These are phyloP conservation scores for Cercospora sp. DNA, from an alignment of 2,329 filamentous ascomycete species.

Conservation along the genomic window DNA sequence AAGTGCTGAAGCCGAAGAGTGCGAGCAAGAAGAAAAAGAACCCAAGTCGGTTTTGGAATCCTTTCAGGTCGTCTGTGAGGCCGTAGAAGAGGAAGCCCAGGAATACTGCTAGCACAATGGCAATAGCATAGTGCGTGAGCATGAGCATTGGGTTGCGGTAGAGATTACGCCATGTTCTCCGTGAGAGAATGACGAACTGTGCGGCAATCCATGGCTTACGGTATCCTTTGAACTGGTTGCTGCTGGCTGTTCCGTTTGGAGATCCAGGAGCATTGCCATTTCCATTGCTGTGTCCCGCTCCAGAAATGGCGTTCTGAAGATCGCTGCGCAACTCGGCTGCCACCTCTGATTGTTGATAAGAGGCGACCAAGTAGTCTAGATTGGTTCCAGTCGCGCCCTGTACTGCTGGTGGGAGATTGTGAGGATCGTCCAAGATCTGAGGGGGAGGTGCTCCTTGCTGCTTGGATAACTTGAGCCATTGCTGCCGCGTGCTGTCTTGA, in stretches of 20 bases:
- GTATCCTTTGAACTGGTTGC: slow-evolving; percentile 67
- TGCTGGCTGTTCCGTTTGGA: slow-evolving; percentile 52
- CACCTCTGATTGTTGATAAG: slow-evolving; percentile 77
- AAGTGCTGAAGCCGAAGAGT: slow-evolving; percentile 92
- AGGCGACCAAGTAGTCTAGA: slow-evolving; percentile 75
- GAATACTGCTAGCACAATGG: slow-evolving; percentile 89
- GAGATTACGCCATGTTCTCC: slow-evolving; percentile 92
- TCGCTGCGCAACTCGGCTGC: slow-evolving; percentile 73
- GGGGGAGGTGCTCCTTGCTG: slow-evolving; percentile 50
- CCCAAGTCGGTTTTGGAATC: slow-evolving; percentile 95
- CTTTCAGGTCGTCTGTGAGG: slow-evolving; percentile 90
- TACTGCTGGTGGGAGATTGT: slow-evolving; percentile 35
- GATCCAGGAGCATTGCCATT: slow-evolving; percentile 42
- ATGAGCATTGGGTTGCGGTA: slow-evolving; percentile 98
- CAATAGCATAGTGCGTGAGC: slow-evolving; percentile 97
- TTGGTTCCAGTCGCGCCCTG: slow-evolving; percentile 65
- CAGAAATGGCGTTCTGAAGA: slow-evolving; percentile 67
- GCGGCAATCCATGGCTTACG: slow-evolving; percentile 73
- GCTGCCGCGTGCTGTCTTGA: slow-evolving; percentile 50
- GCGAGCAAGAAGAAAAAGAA: slow-evolving; percentile 97
- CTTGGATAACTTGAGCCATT: slow-evolving; percentile 63
- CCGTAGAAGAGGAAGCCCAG: slow-evolving; percentile 96
- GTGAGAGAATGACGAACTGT: slow-evolving; percentile 87
- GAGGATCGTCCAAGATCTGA: slow-evolving; percentile 55
- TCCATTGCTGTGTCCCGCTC: slow-evolving; percentile 68